A percentile compares a stretch with the other conserved stretches of the same genome.
phyloP scores from a whole-genome alignment of 176 grass and related monocot genomes.

The Neostapfia colusana region DNA sequence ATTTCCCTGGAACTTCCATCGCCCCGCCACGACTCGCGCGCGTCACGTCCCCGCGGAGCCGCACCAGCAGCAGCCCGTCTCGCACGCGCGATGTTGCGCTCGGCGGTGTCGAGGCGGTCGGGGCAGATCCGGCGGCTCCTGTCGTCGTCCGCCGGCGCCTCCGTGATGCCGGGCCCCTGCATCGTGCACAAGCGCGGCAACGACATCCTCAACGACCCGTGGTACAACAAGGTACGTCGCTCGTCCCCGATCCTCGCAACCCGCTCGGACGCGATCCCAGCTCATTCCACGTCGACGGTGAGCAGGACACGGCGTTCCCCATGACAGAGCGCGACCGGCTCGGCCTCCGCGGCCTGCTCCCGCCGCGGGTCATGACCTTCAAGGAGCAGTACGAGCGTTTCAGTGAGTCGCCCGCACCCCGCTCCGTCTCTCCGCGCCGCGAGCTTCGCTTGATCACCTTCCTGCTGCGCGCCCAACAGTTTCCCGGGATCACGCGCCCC shows the following conservation, averaged over 20 bases:
- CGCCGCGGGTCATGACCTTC: conserved; percentile 94
- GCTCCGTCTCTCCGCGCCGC: neutral
- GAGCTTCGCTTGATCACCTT: neutral
- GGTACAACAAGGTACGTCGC: conserved; percentile 66
- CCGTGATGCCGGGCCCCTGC: conserved; percentile 64
- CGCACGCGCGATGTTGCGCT: conserved; percentile 58
- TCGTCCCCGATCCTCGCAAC: too few species aligned
- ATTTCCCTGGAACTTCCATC: conserved; percentile 10
- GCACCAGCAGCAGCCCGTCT: conserved; percentile 21
- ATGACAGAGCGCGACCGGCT: conserved; percentile 93
- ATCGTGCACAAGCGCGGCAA: conserved; percentile 94
- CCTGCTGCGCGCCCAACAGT: neutral
- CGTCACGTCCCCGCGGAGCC: neutral
- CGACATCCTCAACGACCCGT: conserved; percentile 92
- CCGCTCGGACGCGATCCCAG: too few species aligned
- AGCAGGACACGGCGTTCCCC: conserved; percentile 80
- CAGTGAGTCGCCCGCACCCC: conserved; percentile 53
- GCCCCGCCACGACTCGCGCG: neutral
- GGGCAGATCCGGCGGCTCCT: conserved; percentile 61
- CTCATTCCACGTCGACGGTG: too few species aligned
- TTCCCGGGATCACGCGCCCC: neutral
- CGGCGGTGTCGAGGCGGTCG: conserved; percentile 51
- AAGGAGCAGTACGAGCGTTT: conserved; percentile 96
- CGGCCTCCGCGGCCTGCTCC: conserved; percentile 89
- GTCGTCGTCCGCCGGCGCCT: conserved; percentile 32